Evolutionary conservation across 2,329 filamentous ascomycete genomes (phyloP).

Genomic region (Orbilia oligospora): DNA sequence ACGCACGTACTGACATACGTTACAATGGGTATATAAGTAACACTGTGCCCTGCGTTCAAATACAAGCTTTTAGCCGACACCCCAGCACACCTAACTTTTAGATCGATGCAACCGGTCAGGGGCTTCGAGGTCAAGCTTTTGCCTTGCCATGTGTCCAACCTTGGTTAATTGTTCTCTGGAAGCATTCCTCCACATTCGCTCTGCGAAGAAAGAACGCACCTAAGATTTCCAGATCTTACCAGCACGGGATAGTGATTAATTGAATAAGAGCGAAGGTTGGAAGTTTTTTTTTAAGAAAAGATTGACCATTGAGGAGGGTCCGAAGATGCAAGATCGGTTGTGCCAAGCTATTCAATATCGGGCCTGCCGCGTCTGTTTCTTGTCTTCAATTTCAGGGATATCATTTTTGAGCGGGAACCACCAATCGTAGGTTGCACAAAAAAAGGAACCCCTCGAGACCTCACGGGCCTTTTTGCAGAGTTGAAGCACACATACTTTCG

Average conservation of each 20-base stretch:
- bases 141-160: conserved; percentile 9
- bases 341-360: conserved; percentile 3
- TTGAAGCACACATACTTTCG: no score
- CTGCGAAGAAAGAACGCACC: neutral
- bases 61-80: conserved; percentile 47
- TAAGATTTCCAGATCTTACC: conserved; percentile 16
- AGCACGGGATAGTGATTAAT: neutral
- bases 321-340: neutral
- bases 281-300: no score
- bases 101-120: conserved; percentile 44
- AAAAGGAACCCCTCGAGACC: no score
- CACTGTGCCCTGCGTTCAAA: conserved; percentile 8
- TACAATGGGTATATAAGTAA: neutral
- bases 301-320: neutral
- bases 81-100: conserved; percentile 14
- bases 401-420: neutral
- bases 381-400: neutral
- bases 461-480: neutral
- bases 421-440: neutral
- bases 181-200: conserved; percentile 17
- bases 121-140: conserved; percentile 44
- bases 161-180: neutral
- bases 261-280: neutral
- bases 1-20: no score
- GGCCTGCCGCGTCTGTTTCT: neutral